Percentiles rank a stretch among this genome's conserved stretches.
Evolutionary conservation across 2,329 filamentous ascomycete species (phyloP).

Genomic region (Tolypocladium amazonense): DNA sequence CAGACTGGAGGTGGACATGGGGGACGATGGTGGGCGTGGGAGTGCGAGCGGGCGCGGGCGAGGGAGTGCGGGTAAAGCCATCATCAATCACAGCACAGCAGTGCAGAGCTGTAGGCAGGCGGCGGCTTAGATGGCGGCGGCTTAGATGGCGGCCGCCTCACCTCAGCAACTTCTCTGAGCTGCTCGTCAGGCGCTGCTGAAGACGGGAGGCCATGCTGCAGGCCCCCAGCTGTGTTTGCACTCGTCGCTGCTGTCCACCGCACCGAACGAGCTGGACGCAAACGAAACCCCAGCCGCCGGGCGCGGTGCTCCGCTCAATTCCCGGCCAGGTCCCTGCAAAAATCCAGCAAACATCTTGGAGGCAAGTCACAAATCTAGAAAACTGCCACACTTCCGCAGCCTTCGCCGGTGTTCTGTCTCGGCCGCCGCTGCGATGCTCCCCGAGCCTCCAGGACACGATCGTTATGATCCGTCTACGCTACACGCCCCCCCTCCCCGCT

Average conservation of each 20-base stretch:
- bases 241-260: background rate
- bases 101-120: background rate
- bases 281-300: background rate
- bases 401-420: background rate
- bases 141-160: background rate
- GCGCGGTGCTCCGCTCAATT: background rate
- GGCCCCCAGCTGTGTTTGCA: background rate
- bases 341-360: background rate
- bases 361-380: background rate
- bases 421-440: background rate
- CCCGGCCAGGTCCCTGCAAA: background rate
- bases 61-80: background rate
- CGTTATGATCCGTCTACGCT: background rate
- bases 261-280: background rate
- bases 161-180: background rate
- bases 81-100: background rate
- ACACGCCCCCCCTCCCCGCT: background rate
- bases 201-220: background rate
- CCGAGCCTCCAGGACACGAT: background rate
- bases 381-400: background rate
- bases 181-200: background rate
- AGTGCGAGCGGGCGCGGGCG: background rate
- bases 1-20: background rate
- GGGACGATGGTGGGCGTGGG: background rate
- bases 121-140: background rate